Percentiles rank a stretch among this genome's conserved stretches.
Conservation (phyloP, 2,329 filamentous ascomycete genomes). For the Fusarium redolens region DNA sequence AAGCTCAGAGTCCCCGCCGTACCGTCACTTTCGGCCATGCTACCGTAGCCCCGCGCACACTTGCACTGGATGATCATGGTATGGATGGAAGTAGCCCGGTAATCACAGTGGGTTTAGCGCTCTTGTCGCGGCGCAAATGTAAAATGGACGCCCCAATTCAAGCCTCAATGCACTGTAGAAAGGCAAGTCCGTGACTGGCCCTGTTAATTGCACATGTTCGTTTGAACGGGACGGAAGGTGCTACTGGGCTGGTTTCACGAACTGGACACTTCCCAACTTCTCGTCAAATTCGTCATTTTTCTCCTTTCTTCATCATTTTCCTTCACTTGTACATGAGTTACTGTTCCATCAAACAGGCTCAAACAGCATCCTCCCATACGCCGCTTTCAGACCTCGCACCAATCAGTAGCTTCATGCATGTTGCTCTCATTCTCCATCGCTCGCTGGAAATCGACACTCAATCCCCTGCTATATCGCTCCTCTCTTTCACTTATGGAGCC, state of each 20-base stretch:
- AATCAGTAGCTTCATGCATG: slow-evolving; percentile 30
- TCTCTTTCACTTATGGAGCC: slow-evolving; percentile 20
- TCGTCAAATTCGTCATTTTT: background rate
- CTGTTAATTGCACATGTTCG: slow-evolving; percentile 13
- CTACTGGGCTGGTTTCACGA: slow-evolving; percentile 5
- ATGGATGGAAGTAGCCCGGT: background rate
- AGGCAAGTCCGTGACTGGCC: slow-evolving; percentile 8
- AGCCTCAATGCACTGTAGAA: slow-evolving; percentile 17
- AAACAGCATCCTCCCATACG: background rate
- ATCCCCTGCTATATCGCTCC: slow-evolving; percentile 24
- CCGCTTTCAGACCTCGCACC: slow-evolving; percentile 9
- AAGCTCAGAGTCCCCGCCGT: slow-evolving; percentile 23
- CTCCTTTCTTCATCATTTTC: background rate
- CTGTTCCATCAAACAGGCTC: background rate
- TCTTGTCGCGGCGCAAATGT: background rate
- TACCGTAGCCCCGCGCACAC: slow-evolving; percentile 25
- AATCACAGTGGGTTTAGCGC: slow-evolving; percentile 35
- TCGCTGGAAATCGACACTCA: slow-evolving; percentile 14
- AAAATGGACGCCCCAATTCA: slow-evolving; percentile 10
- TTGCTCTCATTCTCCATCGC: slow-evolving; percentile 2
- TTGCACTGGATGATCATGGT: background rate
- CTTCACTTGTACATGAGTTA: background rate
- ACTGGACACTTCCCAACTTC: background rate
- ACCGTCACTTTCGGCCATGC: background rate
- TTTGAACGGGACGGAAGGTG: slow-evolving; percentile 12